Percentiles rank a stretch among this genome's conserved stretches.
Evolutionary conservation across 208 protist genomes (phyloP).

Genomic region (Balamuthia mandrillaris): DNA sequence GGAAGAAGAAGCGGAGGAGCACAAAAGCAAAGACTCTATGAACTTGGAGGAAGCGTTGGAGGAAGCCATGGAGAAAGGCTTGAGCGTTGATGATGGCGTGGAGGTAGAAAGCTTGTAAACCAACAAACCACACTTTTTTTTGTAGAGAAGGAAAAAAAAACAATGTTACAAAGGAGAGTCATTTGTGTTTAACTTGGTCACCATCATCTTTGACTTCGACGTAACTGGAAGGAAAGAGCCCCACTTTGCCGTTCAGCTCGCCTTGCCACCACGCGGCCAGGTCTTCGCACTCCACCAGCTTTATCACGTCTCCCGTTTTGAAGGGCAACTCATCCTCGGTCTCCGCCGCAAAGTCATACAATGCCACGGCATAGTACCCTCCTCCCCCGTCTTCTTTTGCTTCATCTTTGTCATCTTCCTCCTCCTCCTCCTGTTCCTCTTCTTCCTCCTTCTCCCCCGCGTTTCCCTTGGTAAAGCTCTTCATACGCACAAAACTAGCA

Average conservation of each 20-base stretch:
- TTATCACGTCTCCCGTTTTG: not conserved
- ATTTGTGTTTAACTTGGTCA: not conserved
- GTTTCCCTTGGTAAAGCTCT: not conserved
- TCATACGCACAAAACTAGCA: not conserved
- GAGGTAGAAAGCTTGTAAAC: too few species aligned
- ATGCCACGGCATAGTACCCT: too few species aligned
- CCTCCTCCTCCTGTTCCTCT: not conserved
- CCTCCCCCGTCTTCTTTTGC: not conserved
- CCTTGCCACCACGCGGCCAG: not conserved
- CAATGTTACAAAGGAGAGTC: not conserved
- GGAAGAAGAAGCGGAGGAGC: not conserved
- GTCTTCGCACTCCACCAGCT: not conserved
- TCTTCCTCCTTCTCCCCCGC: not conserved
- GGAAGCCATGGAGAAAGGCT: not conserved
- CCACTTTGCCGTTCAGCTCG: not conserved
- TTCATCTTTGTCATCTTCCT: not conserved
- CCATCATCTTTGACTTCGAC: not conserved
- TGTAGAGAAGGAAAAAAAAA: not conserved
- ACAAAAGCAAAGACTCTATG: not conserved
- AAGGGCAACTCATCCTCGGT: not conserved
- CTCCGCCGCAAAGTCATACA: not conserved
- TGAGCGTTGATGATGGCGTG: not conserved
- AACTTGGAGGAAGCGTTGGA: not conserved
- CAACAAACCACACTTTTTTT: not conserved
- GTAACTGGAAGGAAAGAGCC: not conserved